Evolutionary conservation across 202 grass and related monocot genomes (phyloP), one percentile per base, ranked within the genome.

Genomic region (Digitaria exilis): DNA sequence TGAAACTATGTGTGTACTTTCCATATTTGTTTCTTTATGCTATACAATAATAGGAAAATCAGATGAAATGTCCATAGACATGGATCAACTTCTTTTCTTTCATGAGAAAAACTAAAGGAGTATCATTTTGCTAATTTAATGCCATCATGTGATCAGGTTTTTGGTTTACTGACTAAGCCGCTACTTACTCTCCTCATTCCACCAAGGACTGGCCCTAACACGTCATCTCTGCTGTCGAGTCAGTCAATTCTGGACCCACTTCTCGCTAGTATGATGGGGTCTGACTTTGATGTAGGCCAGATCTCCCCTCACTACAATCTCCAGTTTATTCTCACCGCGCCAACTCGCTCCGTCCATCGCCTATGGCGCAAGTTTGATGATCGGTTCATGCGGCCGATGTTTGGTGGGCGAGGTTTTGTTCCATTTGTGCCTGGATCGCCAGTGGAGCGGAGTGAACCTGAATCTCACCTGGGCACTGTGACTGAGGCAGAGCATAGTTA

Each of bases 331-430:
- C 84, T 97, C 65, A 80, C 86, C 2, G 75, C 86, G 2, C 91
- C 85, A 19, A 90, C 87, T 61, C 92, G 92, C 60, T 93, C 95
- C 0, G 90, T 97, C 45, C 95, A 97, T 71, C 88, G 82, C 0
- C 89, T 91, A 35, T 97, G 95, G 95, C 92, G 95, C 78, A 94
- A 89, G 75, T 97, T 97, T 30, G 92, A 97, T 14, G 86, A 97
- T 17, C 65, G 86, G 2, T 91, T 97, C 81, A 94, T 97, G 90
- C 86, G 95, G 25, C 95, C 95, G 0, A 25, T 95, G 79, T 97
- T 97, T 7, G 92, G 92, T 17, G 95, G 95, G 0, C 76, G 95
- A 83, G 92, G 95, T 24, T 97, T 97, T 1, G 84, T 92, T 25
- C 92, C 92, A 7, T 97, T 94, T 77, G 92, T 93, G 48, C 92